Conservation (phyloP, 164 flowering plant species). For the Magnolia changhungtana region DNA sequence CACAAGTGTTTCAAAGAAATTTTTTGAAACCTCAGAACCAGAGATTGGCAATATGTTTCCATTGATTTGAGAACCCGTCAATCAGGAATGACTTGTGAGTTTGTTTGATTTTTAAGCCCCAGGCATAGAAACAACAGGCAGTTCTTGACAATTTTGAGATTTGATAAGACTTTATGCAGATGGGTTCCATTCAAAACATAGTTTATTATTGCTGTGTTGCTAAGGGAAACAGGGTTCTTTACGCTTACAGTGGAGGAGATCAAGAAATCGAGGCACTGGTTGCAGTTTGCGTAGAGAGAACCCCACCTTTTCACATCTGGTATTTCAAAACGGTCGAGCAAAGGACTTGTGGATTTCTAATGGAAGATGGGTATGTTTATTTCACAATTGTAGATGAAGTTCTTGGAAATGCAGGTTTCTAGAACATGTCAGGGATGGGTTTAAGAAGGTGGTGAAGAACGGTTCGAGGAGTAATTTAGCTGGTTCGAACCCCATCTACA, state of each 20-base stretch:
- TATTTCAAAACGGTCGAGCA: constrained; percentile 53
- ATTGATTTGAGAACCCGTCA: no score
- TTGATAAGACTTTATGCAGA: no score
- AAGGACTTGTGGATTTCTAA: constrained; percentile 56
- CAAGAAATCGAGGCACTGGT: constrained; percentile 56
- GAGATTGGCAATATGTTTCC: no score
- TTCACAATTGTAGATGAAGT: constrained; percentile 56
- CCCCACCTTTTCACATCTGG: constrained; percentile 65
- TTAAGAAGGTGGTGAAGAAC: constrained; percentile 46
- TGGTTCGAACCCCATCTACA: constrained; percentile 24
- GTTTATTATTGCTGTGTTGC: no score
- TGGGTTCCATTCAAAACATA: no score
- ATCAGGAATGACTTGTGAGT: no score
- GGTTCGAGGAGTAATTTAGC: constrained; percentile 42
- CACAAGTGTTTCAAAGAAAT: no score
- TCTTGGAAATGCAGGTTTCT: constrained; percentile 52
- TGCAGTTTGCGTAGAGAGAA: constrained; percentile 49
- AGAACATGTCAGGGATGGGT: constrained; percentile 61
- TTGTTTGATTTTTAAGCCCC: no score
- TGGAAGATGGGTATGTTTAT: constrained; percentile 67
- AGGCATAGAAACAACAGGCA: no score
- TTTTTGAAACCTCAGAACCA: no score
- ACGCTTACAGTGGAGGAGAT: constrained; percentile 44
- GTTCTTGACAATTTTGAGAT: no score
- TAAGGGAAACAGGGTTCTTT: constrained; percentile 41